Base-by-base conservation (phyloP, 2,329 filamentous ascomycete species). In the Diaporthe sp. region DNA sequence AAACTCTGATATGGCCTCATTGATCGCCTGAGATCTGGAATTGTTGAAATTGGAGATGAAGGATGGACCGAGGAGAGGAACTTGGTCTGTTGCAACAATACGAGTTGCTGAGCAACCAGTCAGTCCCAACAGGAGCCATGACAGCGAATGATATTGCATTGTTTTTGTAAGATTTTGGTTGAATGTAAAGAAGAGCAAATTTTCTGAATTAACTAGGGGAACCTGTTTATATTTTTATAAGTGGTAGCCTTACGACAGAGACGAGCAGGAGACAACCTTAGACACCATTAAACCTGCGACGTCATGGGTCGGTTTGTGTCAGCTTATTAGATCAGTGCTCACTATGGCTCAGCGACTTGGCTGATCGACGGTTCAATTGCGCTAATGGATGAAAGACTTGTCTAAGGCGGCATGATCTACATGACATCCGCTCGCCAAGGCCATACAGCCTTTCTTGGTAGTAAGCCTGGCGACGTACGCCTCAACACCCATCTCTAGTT, bases 301-400 rank as follows among this genome's bases (percentile, higher is more conserved):
- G 39, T 63, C 59, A 47, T 63, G 10, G 39, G 13, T 25, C 4
- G 22, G 27, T 42, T 7, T 19, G 15, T 63, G 59, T 63, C 13
- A 63, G 59, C 39, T 63, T 32, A 47, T 63, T 63, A 17, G 25
- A 30, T 15, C 59, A 44, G 25, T 30, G 15, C 59, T 47, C 59
- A 63, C 32, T n/a, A 47, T 63, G 59, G 59, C 59, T 63, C 59
- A 44, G 47, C 13, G 9, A 63, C 59, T 63, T 47, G 59, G 39
- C 59, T 13, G 25, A 15, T n/a, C 17, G 17, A 22, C 9, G 9
- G 2, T 27, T 1, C 3, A 35, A 13, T 22, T 30, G 12, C 39
- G 9, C 9, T 7, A 47, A 47, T 35, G 32, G 25, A 25, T 12
- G 27, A 32, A 30, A 19, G n/a, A 30, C 7, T 27, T 2, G n/a